Percentiles rank a stretch among this genome's conserved stretches.
Evolutionary conservation across 2,329 filamentous ascomycete species (phyloP).

Genomic region (Aspergillus sp.): DNA sequence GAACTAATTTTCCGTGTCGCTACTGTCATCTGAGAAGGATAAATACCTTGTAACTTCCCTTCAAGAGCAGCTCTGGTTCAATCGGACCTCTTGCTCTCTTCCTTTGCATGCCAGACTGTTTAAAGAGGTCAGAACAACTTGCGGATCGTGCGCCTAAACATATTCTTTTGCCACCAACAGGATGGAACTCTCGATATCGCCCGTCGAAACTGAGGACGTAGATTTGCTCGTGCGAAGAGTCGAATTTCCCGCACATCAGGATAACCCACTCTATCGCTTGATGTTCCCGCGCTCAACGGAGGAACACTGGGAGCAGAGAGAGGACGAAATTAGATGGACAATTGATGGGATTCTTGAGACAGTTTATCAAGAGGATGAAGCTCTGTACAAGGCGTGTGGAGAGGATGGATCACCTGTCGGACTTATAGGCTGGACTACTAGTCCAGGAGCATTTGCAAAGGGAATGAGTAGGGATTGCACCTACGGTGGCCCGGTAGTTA

Average conservation of each 20-base stretch:
- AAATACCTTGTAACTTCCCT: not conserved
- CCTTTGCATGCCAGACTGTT: not conserved
- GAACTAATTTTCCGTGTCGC: not conserved
- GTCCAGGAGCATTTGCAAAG: not conserved
- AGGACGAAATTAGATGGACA: not conserved
- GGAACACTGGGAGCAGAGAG: not conserved
- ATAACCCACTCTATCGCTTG: not conserved
- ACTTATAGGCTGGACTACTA: conserved; percentile 2
- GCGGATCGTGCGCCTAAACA: not conserved
- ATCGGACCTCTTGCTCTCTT: not conserved
- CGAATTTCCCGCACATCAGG: conserved; percentile 3
- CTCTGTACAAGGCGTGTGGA: conserved; percentile 9
- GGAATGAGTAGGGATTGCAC: not conserved
- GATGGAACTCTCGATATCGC: conserved; percentile 3
- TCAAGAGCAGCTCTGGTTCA: not conserved
- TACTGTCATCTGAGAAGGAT: not conserved
- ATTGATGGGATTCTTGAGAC: conserved; percentile 1
- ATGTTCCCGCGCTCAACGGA: conserved; percentile 2
- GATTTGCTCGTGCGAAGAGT: conserved; percentile 5
- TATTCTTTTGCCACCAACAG: too few species aligned
- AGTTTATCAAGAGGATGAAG: conserved; percentile 2
- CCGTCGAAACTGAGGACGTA: not conserved
- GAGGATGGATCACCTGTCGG: conserved; percentile 6
- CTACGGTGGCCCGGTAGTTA: not conserved
- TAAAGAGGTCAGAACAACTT: not conserved